These are phyloP conservation scores for Akanthomyces dipterigenus DNA, from an alignment of 2,329 filamentous ascomycete species.

Conservation along the genomic window DNA sequence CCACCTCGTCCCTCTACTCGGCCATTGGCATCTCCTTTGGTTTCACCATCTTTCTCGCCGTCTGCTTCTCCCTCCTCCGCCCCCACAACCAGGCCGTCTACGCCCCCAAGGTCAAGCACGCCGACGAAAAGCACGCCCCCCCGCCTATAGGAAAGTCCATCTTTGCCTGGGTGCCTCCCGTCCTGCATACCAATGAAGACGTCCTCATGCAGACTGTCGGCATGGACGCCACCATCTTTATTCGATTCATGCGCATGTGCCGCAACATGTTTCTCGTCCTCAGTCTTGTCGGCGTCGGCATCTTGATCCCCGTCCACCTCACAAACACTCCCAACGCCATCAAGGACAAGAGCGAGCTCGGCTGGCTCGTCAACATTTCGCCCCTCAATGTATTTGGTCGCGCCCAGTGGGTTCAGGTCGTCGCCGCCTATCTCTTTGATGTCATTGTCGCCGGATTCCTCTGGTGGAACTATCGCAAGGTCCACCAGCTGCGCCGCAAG, in stretches of 20 bases:
- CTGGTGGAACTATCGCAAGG: constrained; percentile 81
- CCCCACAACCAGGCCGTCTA: constrained; percentile 91
- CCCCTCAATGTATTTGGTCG: constrained; percentile 47
- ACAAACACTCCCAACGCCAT: constrained; percentile 33
- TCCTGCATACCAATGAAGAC: constrained; percentile 71
- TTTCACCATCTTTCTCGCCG: constrained; percentile 64
- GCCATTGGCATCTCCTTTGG: constrained; percentile 75
- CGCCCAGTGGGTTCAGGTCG: constrained; percentile 53
- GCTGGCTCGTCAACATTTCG: constrained; percentile 54
- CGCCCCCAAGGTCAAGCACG: constrained; percentile 87
- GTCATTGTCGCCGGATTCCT: constrained; percentile 71
- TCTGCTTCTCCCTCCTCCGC: constrained; percentile 81
- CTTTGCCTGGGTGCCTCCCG: constrained; percentile 77
- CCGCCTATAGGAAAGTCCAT: constrained; percentile 80
- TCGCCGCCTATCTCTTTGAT: constrained; percentile 61
- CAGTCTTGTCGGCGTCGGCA: constrained; percentile 62
- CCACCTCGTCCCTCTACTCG: constrained; percentile 50
- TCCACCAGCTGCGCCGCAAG: constrained; percentile 62
- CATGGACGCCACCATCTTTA: constrained; percentile 83
- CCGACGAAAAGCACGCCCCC: constrained; percentile 82
- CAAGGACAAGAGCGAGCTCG: constrained; percentile 19
- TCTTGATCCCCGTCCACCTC: constrained; percentile 78
- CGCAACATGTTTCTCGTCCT: constrained; percentile 79
- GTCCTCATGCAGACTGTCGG: constrained; percentile 76
- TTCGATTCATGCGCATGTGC: constrained; percentile 85